Conservation (phyloP, 176 grass and related monocot species). For the Thinopyrum elongatum region DNA sequence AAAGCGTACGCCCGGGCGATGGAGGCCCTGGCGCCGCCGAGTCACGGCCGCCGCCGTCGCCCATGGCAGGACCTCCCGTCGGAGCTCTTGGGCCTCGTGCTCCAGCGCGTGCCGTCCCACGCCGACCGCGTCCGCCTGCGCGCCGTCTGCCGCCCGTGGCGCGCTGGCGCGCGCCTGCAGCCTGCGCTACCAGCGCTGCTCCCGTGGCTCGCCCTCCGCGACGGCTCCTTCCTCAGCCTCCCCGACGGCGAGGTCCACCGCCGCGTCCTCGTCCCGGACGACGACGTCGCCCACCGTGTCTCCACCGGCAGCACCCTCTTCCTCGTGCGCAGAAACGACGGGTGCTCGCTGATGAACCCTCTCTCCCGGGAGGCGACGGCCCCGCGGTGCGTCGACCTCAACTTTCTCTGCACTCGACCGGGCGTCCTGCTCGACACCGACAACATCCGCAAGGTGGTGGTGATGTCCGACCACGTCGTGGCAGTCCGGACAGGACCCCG, state of each 20-base stretch:
- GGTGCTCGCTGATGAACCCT: background rate
- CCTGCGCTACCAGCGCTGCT: background rate
- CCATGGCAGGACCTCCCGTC: constrained; percentile 14
- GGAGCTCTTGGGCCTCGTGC: background rate
- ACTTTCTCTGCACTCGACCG: background rate
- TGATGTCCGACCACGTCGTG: background rate
- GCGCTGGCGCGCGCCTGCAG: background rate
- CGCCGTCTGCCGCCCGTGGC: background rate
- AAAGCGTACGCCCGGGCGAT: background rate
- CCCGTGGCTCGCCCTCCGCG: background rate
- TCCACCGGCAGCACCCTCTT: background rate
- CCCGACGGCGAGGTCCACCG: background rate
- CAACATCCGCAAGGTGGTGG: background rate
- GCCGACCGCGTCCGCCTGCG: constrained; percentile 14
- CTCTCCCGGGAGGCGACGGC: background rate
- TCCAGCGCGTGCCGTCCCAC: background rate
- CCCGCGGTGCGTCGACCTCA: background rate
- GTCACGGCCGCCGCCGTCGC: background rate
- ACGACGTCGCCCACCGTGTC: background rate
- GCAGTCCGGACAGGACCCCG: background rate
- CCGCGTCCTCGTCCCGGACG: background rate
- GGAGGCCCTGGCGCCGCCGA: background rate
- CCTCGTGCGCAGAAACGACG: background rate
- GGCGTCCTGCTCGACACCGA: too few species aligned
- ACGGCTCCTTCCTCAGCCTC: background rate